Percentiles rank a stretch among this genome's conserved stretches.
Conservation (phyloP, 345 rosid species). For the Rhodamnia rubescens region DNA sequence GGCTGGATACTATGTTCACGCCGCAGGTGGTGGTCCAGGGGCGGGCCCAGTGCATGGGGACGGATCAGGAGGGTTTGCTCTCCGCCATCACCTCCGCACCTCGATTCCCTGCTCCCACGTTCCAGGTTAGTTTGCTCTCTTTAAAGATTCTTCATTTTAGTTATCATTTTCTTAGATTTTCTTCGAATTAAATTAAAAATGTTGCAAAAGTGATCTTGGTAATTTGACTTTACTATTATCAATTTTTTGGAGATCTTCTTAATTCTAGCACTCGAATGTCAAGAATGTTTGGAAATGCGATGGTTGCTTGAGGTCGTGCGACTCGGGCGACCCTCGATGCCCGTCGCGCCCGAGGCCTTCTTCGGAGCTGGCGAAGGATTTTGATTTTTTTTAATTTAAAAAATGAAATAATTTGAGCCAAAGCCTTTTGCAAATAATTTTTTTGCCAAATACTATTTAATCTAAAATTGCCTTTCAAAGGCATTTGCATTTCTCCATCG, state of each 20-base stretch:
- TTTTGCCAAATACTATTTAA: too few species aligned
- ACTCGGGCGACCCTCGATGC: too few species aligned
- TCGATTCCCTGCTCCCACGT: conserved; percentile 51
- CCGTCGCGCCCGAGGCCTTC: too few species aligned
- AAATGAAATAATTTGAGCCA: too few species aligned
- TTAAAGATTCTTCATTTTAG: neutral
- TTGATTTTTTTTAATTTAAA: too few species aligned
- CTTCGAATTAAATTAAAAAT: too few species aligned
- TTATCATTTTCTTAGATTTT: neutral
- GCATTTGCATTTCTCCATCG: neutral
- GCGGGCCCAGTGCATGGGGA: conserved; percentile 42
- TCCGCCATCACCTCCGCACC: conserved; percentile 43
- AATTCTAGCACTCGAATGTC: neutral
- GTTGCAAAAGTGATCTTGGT: too few species aligned
- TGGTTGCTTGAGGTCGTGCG: too few species aligned
- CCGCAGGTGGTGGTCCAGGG: conserved; percentile 83
- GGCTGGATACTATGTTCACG: conserved; percentile 79
- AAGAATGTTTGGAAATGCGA: neutral
- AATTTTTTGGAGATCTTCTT: neutral
- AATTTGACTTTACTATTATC: neutral
- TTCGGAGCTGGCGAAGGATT: too few species aligned
- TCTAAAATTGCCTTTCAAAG: too few species aligned
- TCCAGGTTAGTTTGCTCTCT: conserved; percentile 30
- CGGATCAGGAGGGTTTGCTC: conserved; percentile 53
- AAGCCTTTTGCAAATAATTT: too few species aligned